Base-by-base conservation (phyloP, 352 stramenopile species). In the Pythium guiyangense region DNA sequence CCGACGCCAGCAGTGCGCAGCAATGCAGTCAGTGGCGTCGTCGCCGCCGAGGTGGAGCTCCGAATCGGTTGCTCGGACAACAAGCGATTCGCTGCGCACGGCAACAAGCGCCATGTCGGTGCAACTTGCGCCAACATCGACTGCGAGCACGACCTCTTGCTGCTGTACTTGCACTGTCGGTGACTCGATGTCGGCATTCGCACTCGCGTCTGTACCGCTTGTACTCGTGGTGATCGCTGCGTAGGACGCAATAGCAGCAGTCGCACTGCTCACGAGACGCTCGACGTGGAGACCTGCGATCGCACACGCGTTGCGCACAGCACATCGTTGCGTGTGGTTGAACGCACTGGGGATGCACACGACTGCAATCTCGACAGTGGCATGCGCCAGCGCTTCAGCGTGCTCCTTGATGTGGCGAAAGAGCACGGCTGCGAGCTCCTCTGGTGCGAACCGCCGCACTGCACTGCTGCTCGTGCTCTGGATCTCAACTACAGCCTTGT, bases 371-470 rank as follows among this genome's bases (percentile, higher is more conserved):
- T 61, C 45, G 18, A 81, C 56, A 2, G 22, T 15, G 15, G 56
- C 60, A 2, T 54, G 37, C 5, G 52, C 63, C 10, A 67, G 66
- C 3, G 42, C n/a, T 39, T 85, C 66, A 1, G 62, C 66, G 14
- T 59, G 55, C 17, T 74, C 52, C 25, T 78, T 77, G 37, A 85
- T 65, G 22, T 57, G 64, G 0, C 52, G 60, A 18, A 85, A 49
- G 22, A 81, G 52, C 20, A 77, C 65, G 4, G 72, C 73, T 25
- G 69, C 50, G n/a, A 85, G 25, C 61, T 85, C 70, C 46, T 85
- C 75, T 0, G 75, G 75, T 15, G 68, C 69, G 22, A 57, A 52
- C 12, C 49, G 49, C 34, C 53, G 49, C 14, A 29, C 12, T 27
- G 14, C 12, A 46, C 10, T 49, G 11, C 27, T 29, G 9, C 25